phyloP scores from a whole-genome alignment of 768 basidiomycete genomes.

The Tricholoma matsutake region DNA sequence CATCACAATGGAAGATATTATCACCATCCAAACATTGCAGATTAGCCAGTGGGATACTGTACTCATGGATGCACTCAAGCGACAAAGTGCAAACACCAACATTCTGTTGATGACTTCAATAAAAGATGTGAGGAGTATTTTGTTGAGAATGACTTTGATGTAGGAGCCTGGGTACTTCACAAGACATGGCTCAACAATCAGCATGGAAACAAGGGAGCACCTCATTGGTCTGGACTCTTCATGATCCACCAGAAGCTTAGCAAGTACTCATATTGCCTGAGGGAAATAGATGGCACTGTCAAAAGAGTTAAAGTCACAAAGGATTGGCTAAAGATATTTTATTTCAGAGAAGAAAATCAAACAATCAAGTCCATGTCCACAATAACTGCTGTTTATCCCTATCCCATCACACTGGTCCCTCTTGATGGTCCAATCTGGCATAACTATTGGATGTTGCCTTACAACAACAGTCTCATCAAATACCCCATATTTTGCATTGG shows the following conservation, averaged over 20 bases:
- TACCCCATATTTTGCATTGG: too few species aligned
- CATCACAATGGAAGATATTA: conserved; percentile 18
- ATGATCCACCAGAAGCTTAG: too few species aligned
- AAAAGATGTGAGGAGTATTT: conserved; percentile 13
- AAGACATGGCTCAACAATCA: conserved; percentile 28
- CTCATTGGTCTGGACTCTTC: too few species aligned
- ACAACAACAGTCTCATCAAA: too few species aligned
- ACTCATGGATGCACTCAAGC: conserved; percentile 9
- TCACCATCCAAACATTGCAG: conserved; percentile 20
- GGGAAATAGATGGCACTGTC: not conserved
- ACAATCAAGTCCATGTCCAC: too few species aligned
- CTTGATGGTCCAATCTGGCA: too few species aligned
- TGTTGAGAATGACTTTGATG: too few species aligned
- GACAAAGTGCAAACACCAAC: conserved; percentile 8
- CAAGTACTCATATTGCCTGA: not conserved
- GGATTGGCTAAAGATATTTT: not conserved
- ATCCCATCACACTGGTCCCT: too few species aligned
- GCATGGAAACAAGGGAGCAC: conserved; percentile 23
- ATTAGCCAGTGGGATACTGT: conserved; percentile 16
- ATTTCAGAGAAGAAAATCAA: too few species aligned
- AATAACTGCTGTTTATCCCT: too few species aligned
- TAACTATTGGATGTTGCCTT: too few species aligned
- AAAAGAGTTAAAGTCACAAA: not conserved
- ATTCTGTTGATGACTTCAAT: conserved; percentile 21
- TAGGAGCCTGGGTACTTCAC: conserved; percentile 29